phyloP scores from a whole-genome alignment of 1,284 basidiomycete species.

The Ustilago xerochloae region DNA sequence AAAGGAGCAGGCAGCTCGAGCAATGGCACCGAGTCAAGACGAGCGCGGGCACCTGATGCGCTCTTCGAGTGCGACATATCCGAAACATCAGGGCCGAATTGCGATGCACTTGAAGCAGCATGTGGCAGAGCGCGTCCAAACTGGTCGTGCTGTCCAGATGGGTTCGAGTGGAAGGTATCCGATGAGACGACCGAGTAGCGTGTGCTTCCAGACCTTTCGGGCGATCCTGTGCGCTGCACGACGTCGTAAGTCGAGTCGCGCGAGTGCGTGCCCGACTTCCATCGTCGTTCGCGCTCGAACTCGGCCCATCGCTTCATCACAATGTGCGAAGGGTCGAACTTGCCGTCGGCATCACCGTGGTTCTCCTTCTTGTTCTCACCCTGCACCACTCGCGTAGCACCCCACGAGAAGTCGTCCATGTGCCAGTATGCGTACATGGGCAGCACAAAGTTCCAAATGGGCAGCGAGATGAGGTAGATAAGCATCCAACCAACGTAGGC shows the following conservation, averaged over 20 bases:
- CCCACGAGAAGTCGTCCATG: constrained; percentile 70
- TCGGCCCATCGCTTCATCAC: constrained; percentile 99
- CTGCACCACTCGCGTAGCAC: constrained; percentile 68
- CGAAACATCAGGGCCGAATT: constrained; percentile 36
- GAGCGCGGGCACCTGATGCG: constrained; percentile 52
- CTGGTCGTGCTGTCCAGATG: constrained; percentile 44
- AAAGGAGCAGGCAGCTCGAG: constrained; percentile 66
- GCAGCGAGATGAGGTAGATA: constrained; percentile 70
- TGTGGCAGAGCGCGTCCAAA: constrained; percentile 45
- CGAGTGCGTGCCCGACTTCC: constrained; percentile 85
- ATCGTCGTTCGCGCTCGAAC: constrained; percentile 94
- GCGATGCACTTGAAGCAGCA: constrained; percentile 24
- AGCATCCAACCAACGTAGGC: constrained; percentile 71
- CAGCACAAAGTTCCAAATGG: constrained; percentile 70
- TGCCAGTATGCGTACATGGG: constrained; percentile 69
- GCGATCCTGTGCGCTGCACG: constrained; percentile 51
- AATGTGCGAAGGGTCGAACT: constrained; percentile 94
- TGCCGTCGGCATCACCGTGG: constrained; percentile 74
- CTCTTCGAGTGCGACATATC: constrained; percentile 55
- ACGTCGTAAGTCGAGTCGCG: constrained; percentile 80
- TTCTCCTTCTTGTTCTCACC: constrained; percentile 65
- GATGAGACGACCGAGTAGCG: constrained; percentile 59
- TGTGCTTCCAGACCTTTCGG: constrained; percentile 60
- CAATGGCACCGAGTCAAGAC: constrained; percentile 63
- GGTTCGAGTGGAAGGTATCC: constrained; percentile 59